Evolutionary conservation across 257 asterid species (phyloP), one percentile per base, ranked within the genome.

Genomic region (Lycium ferocissimum): DNA sequence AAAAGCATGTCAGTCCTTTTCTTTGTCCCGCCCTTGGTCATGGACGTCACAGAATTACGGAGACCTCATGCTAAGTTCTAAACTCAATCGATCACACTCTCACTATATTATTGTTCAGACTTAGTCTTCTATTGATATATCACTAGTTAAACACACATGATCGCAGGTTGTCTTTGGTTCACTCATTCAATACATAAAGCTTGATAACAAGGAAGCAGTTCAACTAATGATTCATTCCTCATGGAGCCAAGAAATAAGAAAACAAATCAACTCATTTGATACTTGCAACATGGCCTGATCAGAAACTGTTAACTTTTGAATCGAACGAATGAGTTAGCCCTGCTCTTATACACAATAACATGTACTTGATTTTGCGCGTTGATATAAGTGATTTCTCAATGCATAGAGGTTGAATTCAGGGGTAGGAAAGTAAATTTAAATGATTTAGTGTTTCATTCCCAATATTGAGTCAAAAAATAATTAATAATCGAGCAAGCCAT

Each of bases 231-330:
- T 67, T 37, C 20, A 37, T 67, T 67, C 15, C 22, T 14, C 49
- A 35, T 35, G 20, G 51, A 67, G n/a, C n/a, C 49, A 66, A 66
- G 47, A 35, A 67, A 35, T 14, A 37, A 69, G 76, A 69, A 62
- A 20, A 56, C 61, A 56, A 56, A 57, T 57, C 62, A 57, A 57
- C n/a, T 2, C 7, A 56, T 15, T 56, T 70, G 47, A 6, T 38
- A 14, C 78, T 8, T 15, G 53, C 33, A 38, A 70, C 3, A 70
- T 40, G 2, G 9, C 17, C 14, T 18, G 35, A 71, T 26, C 33
- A 26, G 56, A 43, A 70, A 70, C 54, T 70, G 79, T 38, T 38
- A 38, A 69, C 53, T 15, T 69, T 69, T 69, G 53, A 38, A 69
- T 38, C 33, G 78, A 70, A 70, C 38, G 78, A 70, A 70, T 3